phyloP scores from a whole-genome alignment of 345 rosid species.

The Kernera saxatilis region DNA sequence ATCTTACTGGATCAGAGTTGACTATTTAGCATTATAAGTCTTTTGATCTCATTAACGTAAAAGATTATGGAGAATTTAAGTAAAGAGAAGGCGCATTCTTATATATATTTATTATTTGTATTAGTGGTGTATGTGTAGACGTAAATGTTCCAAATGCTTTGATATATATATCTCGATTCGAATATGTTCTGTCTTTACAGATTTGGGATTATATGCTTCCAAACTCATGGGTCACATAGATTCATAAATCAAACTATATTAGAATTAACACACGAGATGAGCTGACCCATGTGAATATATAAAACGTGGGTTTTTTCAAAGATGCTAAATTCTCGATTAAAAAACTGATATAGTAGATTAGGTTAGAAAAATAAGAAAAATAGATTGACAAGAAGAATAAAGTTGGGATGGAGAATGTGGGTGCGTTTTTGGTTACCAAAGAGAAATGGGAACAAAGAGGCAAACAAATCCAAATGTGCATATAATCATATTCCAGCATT shows the following conservation, averaged over 20 bases:
- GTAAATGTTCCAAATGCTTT: neutral
- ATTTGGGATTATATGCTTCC: slow-evolving; percentile 7
- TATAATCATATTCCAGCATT: slow-evolving; percentile 30
- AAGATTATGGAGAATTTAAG: too few relatives aligned
- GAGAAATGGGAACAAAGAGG: slow-evolving; percentile 16
- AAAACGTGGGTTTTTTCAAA: neutral
- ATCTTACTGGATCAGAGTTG: too few relatives aligned
- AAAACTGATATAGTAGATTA: neutral
- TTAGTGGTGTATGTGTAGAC: neutral
- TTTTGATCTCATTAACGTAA: too few relatives aligned
- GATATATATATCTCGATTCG: neutral
- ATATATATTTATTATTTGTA: neutral
- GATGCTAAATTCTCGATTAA: slow-evolving; percentile 1
- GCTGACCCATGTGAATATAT: slow-evolving; percentile 5
- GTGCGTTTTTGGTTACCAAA: slow-evolving; percentile 15
- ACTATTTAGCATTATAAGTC: too few relatives aligned
- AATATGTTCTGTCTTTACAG: neutral
- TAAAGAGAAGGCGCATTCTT: too few relatives aligned
- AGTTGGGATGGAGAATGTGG: slow-evolving; percentile 22
- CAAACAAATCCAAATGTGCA: slow-evolving; percentile 25
- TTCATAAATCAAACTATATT: neutral
- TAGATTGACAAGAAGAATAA: slow-evolving; percentile 2
- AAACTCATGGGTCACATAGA: neutral
- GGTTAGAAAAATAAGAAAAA: neutral
- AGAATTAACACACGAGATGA: neutral